Conservation (phyloP, 371 early-diverging fungal species). For the Apophysomyces sp. region DNA sequence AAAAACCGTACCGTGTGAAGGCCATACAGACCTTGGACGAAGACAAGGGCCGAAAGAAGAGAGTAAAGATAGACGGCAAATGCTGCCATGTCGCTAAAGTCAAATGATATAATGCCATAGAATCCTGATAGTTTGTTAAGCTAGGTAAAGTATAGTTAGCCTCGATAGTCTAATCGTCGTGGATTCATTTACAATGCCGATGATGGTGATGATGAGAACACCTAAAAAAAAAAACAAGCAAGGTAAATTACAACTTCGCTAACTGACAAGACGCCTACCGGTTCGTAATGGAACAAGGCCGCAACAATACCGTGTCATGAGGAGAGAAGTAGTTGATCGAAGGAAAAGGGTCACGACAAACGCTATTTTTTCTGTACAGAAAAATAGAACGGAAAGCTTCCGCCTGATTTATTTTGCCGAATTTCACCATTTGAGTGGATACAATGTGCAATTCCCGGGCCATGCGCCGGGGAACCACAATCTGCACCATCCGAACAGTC, state of each 20-base stretch:
- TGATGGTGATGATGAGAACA: conserved; percentile 37
- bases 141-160: conserved; percentile 12
- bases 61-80: conserved; percentile 33
- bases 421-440: too few species aligned
- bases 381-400: too few species aligned
- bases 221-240: conserved; percentile 24
- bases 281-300: not conserved
- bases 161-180: not conserved
- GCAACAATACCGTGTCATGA: conserved; percentile 1
- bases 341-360: not conserved
- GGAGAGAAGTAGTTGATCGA: not conserved
- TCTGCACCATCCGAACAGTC: too few species aligned
- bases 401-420: too few species aligned
- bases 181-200: conserved; percentile 38
- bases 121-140: conserved; percentile 46
- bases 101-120: conserved; percentile 41
- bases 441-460: too few species aligned
- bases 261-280: not conserved
- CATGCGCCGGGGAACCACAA: too few species aligned
- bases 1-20: conserved; percentile 28
- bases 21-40: conserved; percentile 39
- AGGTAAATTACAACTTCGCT: not conserved
- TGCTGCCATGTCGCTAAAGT: conserved; percentile 26
- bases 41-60: conserved; percentile 23
- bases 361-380: not conserved